Evolutionary conservation across 345 rosid genomes (phyloP).

Genomic region (Leavenworthia alabamica): DNA sequence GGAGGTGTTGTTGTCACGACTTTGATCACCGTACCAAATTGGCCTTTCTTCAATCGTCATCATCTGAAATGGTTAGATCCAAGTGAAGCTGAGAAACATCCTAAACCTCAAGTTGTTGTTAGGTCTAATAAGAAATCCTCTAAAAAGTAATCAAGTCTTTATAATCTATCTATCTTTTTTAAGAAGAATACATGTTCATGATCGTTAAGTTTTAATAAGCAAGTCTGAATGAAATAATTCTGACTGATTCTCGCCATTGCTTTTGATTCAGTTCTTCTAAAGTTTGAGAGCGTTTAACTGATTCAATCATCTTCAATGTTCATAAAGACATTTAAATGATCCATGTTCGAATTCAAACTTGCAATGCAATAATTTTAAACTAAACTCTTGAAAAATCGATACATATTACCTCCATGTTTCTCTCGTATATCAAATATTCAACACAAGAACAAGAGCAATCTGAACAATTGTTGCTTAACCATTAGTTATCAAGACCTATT

Average conservation of each 20-base stretch:
- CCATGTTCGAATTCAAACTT: background rate
- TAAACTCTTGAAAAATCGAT: too few relatives aligned
- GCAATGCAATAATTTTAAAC: background rate
- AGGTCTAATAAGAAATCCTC: conserved; percentile 53
- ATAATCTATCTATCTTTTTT: background rate
- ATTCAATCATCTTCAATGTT: too few relatives aligned
- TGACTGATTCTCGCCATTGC: background rate
- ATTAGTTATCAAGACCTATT: background rate
- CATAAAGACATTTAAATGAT: too few relatives aligned
- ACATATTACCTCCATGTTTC: too few relatives aligned
- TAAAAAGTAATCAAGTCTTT: conserved; percentile 47
- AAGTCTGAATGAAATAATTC: background rate
- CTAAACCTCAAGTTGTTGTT: conserved; percentile 50
- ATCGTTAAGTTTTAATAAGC: background rate
- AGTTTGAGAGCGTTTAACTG: background rate
- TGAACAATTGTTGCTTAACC: background rate
- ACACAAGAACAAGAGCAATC: background rate
- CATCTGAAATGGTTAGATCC: conserved; percentile 86
- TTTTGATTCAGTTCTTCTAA: too few relatives aligned
- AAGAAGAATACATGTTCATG: background rate
- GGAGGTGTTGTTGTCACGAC: conserved; percentile 71
- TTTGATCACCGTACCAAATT: conserved; percentile 70
- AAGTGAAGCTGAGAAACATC: conserved; percentile 69
- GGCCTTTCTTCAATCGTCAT: conserved; percentile 81
- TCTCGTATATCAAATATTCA: too few relatives aligned